These are phyloP conservation scores for Ophiostoma novo-ulmi DNA, from an alignment of 2,329 filamentous ascomycete species.

Conservation along the genomic window DNA sequence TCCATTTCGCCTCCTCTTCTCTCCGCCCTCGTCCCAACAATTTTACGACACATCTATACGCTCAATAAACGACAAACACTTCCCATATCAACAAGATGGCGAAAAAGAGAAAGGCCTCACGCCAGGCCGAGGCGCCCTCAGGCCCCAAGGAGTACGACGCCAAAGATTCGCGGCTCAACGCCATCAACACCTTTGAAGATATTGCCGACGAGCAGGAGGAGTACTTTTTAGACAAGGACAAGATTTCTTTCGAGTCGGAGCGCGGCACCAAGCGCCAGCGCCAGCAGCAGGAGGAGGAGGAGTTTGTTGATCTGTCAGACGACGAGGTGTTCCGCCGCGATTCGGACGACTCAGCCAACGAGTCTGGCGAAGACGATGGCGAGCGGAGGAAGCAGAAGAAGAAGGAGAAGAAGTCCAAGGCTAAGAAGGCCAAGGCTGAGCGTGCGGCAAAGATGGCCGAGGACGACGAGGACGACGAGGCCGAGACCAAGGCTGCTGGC, in stretches of 20 bases:
- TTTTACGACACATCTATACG: background rate
- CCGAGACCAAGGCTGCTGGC: constrained; percentile 51
- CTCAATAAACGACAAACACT: background rate
- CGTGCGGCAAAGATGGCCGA: constrained; percentile 37
- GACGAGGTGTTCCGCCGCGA: constrained; percentile 47
- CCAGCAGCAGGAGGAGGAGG: constrained; percentile 56
- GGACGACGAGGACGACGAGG: constrained; percentile 46
- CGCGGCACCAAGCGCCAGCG: constrained; percentile 72
- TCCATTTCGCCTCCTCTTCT: background rate
- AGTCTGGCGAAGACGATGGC: constrained; percentile 24
- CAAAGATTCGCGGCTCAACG: constrained; percentile 56
- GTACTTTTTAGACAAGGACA: constrained; percentile 81
- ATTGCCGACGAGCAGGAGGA: constrained; percentile 93
- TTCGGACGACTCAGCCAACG: constrained; percentile 30
- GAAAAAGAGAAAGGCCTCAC: constrained; percentile 66
- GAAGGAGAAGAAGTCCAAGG: constrained; percentile 34
- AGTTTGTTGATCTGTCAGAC: constrained; percentile 55
- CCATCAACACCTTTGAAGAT: constrained; percentile 65
- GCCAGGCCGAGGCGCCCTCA: constrained; percentile 41
- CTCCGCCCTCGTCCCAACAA: background rate
- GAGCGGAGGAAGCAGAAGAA: constrained; percentile 22
- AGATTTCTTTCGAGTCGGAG: constrained; percentile 77
- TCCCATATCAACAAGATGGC: constrained; percentile 42
- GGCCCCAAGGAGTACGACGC: constrained; percentile 53
- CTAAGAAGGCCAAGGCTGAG: constrained; percentile 20